These are phyloP conservation scores for Pichia sp. DNA, from an alignment of 1,139 yeast species.

Conservation along the genomic window DNA sequence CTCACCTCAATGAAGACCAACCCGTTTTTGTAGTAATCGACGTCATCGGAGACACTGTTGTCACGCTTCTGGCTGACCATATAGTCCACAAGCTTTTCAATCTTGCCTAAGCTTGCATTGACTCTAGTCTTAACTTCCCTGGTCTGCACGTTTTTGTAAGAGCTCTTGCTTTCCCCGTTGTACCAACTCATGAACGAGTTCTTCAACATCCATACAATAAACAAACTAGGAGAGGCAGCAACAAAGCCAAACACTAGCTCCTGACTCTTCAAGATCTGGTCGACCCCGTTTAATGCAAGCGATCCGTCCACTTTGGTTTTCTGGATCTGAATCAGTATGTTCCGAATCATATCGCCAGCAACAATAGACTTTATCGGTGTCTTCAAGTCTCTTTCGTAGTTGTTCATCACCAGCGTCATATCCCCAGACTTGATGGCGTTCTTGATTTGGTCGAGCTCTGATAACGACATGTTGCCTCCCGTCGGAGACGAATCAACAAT, in stretches of 20 bases:
- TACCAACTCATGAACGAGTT: conserved; percentile 19
- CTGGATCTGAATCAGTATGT: conserved; percentile 82
- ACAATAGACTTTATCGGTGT: conserved; percentile 61
- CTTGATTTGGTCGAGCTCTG: conserved; percentile 36
- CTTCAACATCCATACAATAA: conserved; percentile 49
- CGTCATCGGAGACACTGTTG: not conserved
- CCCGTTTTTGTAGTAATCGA: conserved; percentile 41
- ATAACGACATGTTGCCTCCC: conserved; percentile 17
- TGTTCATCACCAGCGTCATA: conserved; percentile 69
- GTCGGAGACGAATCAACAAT: conserved; percentile 40
- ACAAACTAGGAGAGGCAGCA: conserved; percentile 77
- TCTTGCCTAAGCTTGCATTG: conserved; percentile 50
- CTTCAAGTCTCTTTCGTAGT: conserved; percentile 72
- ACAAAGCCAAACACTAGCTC: conserved; percentile 88
- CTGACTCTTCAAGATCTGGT: conserved; percentile 81
- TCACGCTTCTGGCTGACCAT: conserved; percentile 5
- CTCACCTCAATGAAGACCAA: conserved; percentile 54
- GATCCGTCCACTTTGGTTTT: conserved; percentile 97
- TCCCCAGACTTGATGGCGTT: conserved; percentile 29
- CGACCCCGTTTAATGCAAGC: conserved; percentile 85
- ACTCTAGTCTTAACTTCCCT: conserved; percentile 29
- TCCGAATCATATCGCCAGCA: conserved; percentile 68
- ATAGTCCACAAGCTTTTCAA: conserved; percentile 46
- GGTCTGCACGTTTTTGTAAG: not conserved
- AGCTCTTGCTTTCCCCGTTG: conserved; percentile 7